Percentiles rank a stretch among this genome's conserved stretches.
phyloP scores from a whole-genome alignment of 495 filamentous ascomycete genomes.

The Penicillium salamii region DNA sequence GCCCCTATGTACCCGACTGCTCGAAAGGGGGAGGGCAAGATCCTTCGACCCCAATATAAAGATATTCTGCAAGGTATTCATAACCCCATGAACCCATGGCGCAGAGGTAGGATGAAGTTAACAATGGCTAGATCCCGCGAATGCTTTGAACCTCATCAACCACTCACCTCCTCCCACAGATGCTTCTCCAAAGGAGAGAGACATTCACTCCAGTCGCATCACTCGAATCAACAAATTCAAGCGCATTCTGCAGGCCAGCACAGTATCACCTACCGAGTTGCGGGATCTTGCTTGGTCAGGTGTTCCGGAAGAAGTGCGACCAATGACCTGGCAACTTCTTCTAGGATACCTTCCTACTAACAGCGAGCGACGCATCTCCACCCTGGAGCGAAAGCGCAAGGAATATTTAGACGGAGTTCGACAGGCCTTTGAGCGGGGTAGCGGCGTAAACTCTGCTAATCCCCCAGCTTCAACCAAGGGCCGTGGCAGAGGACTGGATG shows the following conservation, averaged over 20 bases:
- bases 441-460: conserved; percentile 25
- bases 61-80: conserved; percentile 75
- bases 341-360: conserved; percentile 94
- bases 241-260: conserved; percentile 83
- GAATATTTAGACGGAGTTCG: conserved; percentile 95
- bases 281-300: conserved; percentile 88
- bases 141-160: conserved; percentile 89
- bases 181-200: conserved; percentile 79
- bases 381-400: conserved; percentile 90
- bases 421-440: conserved; percentile 85
- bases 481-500: conserved; percentile 76
- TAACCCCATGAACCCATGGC: not conserved
- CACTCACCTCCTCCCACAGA: conserved; percentile 73
- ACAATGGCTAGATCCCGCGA: conserved; percentile 71
- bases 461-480: conserved; percentile 38
- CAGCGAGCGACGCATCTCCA: conserved; percentile 84
- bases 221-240: conserved; percentile 99
- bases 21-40: conserved; percentile 88
- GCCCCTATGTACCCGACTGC: conserved; percentile 82
- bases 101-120: conserved; percentile 4
- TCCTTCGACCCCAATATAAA: conserved; percentile 94
- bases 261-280: conserved; percentile 80
- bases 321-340: conserved; percentile 97
- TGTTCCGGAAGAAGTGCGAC: conserved; percentile 88
- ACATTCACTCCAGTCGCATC: conserved; percentile 82